Base-by-base conservation (phyloP, 805 yeast species). In the Myxozyma vanderwaltii region DNA sequence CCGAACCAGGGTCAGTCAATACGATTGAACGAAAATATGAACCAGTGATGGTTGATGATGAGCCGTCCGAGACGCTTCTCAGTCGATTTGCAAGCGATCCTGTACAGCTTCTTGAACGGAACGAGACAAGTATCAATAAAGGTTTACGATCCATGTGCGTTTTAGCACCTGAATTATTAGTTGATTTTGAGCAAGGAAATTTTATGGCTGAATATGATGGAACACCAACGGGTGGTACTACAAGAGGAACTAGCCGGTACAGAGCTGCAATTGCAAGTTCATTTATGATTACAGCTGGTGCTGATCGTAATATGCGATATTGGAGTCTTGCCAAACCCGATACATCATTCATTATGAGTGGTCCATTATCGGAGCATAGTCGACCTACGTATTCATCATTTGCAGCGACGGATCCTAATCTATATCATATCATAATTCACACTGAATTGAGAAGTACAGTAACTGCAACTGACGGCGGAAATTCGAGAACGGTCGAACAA, bases 241-340 rank as follows among this genome's bases (percentile, higher is more conserved):
- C 24, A 21, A 19, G 46, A 15, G 36, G 31, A 0, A 24, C 45
- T 10, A 35, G 54, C 8, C 36, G 54, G 36, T 38, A 41, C 19
- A 36, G 56, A 15, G 31, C 57, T 10, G 54, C 41, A 6, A 15
- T 45, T 21, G 43, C 56, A n/a, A 52, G 59, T 13, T 66, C 66
- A 13, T 67, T 58, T 40, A 45, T 72, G 51, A 56, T 75, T 3
- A 68, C 69, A 62, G 71, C 74, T 49, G 72, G 75, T 57, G 57
- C 69, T 46, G 70, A 72, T 64, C 62, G 70, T 12, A 63, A 66
- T 33, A 56, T 73, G 21, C 68, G 77, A 19, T 73, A 64, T 61
- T 76, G 77, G 77, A 74, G 75, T 53, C 53, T 73, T 21, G 63
- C 52, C 12, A 58, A 69, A n/a, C 70, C 73, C 8, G 77, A 74